A percentile compares a stretch with the other conserved stretches of the same genome.
These are phyloP conservation scores for Exophiala aquamarina DNA, from an alignment of 2,329 filamentous ascomycete species.

Conservation along the genomic window DNA sequence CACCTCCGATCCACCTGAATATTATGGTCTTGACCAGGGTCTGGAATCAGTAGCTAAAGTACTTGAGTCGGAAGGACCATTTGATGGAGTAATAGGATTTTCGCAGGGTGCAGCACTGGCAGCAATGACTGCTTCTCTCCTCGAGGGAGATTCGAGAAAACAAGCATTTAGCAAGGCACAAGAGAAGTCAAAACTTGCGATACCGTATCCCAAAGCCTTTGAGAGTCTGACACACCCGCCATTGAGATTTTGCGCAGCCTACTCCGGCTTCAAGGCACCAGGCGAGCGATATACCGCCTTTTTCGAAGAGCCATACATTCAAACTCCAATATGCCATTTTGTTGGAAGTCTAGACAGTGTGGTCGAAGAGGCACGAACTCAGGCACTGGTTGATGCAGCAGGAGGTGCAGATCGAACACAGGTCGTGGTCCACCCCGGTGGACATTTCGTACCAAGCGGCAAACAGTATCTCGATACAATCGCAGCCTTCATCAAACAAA, in stretches of 20 bases:
- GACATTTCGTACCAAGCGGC: slow-evolving; percentile 82
- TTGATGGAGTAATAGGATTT: slow-evolving; percentile 80
- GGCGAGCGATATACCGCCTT: slow-evolving; percentile 64
- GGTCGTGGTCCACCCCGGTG: slow-evolving; percentile 76
- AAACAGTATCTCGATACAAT: slow-evolving; percentile 78
- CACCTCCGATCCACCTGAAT: slow-evolving; percentile 63
- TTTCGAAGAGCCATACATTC: slow-evolving; percentile 69
- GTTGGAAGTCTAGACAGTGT: slow-evolving; percentile 83
- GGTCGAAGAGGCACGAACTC: slow-evolving; percentile 74
- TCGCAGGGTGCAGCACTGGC: slow-evolving; percentile 75
- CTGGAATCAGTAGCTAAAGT: slow-evolving; percentile 62
- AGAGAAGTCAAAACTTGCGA: slow-evolving; percentile 29
- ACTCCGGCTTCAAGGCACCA: slow-evolving; percentile 73
- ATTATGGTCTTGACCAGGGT: slow-evolving; percentile 69
- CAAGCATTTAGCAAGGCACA: slow-evolving; percentile 36
- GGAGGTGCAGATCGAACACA: slow-evolving; percentile 52
- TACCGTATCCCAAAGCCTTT: slow-evolving; percentile 55
- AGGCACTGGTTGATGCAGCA: slow-evolving; percentile 66
- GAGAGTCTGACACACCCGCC: slow-evolving; percentile 50
- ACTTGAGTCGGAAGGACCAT: slow-evolving; percentile 63
- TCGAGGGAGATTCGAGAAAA: slow-evolving; percentile 58
- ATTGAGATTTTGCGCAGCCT: slow-evolving; percentile 70
- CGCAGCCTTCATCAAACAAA: slow-evolving; percentile 64
- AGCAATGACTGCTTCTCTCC: slow-evolving; percentile 67
- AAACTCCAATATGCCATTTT: slow-evolving; percentile 77